phyloP scores from a whole-genome alignment of 2,329 filamentous ascomycete species.

The Aspergillus sojae region DNA sequence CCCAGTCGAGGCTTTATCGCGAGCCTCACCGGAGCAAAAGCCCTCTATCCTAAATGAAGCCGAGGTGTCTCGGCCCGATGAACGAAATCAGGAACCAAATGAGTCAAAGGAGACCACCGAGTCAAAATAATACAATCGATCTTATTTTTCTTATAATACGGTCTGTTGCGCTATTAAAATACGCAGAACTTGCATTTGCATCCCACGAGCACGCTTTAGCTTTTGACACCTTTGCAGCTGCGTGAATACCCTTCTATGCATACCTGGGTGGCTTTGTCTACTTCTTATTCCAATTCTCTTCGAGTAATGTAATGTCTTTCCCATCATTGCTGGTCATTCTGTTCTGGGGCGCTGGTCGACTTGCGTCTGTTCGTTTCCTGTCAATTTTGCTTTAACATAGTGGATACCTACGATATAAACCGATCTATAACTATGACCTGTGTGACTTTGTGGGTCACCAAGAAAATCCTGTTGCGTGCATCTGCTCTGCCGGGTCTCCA shows the following conservation, averaged over 20 bases:
- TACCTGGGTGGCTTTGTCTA: conserved; percentile 20
- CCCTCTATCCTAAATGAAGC: conserved; percentile 12
- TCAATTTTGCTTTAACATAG: conserved; percentile 4
- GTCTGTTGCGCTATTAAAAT: conserved; percentile 1
- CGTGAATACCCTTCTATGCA: conserved; percentile 25
- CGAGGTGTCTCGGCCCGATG: conserved; percentile 14
- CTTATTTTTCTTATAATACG: conserved; percentile 12
- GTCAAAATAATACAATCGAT: conserved; percentile 20
- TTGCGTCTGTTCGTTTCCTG: conserved; percentile 16
- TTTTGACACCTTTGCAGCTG: conserved; percentile 16
- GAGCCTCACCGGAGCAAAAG: conserved; percentile 19
- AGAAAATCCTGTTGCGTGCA: background rate
- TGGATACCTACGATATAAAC: conserved; percentile 4
- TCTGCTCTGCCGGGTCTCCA: background rate
- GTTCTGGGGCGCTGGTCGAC: conserved; percentile 19
- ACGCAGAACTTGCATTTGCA: conserved; percentile 20
- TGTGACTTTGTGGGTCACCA: background rate
- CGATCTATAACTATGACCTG: background rate
- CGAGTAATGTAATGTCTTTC: conserved; percentile 27
- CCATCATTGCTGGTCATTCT: conserved; percentile 8
- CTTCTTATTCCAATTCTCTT: conserved; percentile 8
- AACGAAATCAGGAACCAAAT: conserved; percentile 28
- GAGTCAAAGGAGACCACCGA: conserved; percentile 27
- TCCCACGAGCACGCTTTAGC: conserved; percentile 20
- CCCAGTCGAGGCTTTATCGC: conserved; percentile 21